These are phyloP conservation scores for Trypanosoma avium DNA, from an alignment of 208 protist species.

Conservation along the genomic window DNA sequence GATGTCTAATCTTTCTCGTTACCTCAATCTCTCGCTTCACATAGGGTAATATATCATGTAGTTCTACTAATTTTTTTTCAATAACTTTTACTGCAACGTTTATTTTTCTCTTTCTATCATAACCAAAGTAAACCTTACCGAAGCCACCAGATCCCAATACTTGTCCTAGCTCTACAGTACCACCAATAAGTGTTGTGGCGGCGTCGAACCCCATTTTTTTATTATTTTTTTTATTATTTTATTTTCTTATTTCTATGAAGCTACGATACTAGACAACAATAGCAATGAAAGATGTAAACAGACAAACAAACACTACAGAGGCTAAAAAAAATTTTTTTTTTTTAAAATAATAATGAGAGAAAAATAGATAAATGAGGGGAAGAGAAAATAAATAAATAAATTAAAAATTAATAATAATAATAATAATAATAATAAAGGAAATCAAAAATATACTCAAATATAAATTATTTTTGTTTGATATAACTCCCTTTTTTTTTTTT, in stretches of 20 bases:
- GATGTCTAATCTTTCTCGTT: constrained; percentile 96
- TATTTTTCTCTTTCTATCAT: constrained; percentile 68
- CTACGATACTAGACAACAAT: neutral
- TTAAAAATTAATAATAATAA: too few species aligned
- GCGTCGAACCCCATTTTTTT: constrained; percentile 16
- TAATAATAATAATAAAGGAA: too few species aligned
- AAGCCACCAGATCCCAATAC: constrained; percentile 87
- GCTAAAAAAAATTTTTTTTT: constrained; percentile 5
- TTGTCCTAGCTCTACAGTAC: constrained; percentile 76
- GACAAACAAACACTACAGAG: constrained; percentile 10
- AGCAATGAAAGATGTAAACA: constrained; percentile 8
- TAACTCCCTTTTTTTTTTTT: too few species aligned
- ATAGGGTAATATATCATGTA: constrained; percentile 67
- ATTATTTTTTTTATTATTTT: neutral
- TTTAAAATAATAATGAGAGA: constrained; percentile 11
- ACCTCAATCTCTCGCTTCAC: constrained; percentile 96
- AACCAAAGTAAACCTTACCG: constrained; percentile 85
- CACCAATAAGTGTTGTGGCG: constrained; percentile 44
- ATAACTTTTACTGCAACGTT: constrained; percentile 93
- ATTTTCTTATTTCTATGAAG: neutral
- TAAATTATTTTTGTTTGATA: too few species aligned
- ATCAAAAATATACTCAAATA: too few species aligned
- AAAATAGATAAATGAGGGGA: constrained; percentile 4
- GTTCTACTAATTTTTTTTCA: constrained; percentile 73
- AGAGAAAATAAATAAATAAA: neutral